Evolutionary conservation across 768 basidiomycete genomes (phyloP).

Genomic region (Pisolithus sp.): DNA sequence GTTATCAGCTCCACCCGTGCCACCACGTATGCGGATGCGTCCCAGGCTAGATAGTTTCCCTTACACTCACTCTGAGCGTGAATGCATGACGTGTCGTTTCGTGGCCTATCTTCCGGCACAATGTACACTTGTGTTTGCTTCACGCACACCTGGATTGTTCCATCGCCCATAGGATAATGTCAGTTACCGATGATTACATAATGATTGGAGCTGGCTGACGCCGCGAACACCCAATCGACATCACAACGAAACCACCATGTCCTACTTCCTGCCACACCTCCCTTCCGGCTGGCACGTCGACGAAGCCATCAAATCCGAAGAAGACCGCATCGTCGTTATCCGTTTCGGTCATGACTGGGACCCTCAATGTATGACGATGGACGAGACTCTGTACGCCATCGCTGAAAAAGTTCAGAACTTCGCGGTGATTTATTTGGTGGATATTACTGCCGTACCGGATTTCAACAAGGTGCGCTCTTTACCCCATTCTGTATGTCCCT

Average conservation of each 20-base stretch:
- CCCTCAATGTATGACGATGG: slow-evolving; percentile 96
- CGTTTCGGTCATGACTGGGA: slow-evolving; percentile 96
- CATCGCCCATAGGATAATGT: too few species aligned
- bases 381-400: slow-evolving; percentile 88
- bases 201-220: too few species aligned
- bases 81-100: too few species aligned
- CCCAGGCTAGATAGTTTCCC: too few species aligned
- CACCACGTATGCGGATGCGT: too few species aligned
- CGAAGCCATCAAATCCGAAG: slow-evolving; percentile 97
- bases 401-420: slow-evolving; percentile 98
- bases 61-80: too few species aligned
- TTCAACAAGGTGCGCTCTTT: slow-evolving; percentile 78
- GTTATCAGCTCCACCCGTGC: too few species aligned
- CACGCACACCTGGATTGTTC: too few species aligned
- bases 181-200: too few species aligned
- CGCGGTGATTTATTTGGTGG: slow-evolving; percentile 91
- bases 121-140: too few species aligned
- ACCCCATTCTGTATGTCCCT: background rate
- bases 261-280: slow-evolving; percentile 83
- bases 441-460: slow-evolving; percentile 96
- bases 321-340: slow-evolving; percentile 90
- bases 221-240: too few species aligned
- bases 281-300: slow-evolving; percentile 98
- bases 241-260: slow-evolving; percentile 42
- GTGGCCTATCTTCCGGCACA: too few species aligned